A percentile compares a stretch with the other conserved stretches of the same genome.
These are phyloP conservation scores for Inosperma sp. DNA, from an alignment of 768 basidiomycete genomes.

Conservation along the genomic window DNA sequence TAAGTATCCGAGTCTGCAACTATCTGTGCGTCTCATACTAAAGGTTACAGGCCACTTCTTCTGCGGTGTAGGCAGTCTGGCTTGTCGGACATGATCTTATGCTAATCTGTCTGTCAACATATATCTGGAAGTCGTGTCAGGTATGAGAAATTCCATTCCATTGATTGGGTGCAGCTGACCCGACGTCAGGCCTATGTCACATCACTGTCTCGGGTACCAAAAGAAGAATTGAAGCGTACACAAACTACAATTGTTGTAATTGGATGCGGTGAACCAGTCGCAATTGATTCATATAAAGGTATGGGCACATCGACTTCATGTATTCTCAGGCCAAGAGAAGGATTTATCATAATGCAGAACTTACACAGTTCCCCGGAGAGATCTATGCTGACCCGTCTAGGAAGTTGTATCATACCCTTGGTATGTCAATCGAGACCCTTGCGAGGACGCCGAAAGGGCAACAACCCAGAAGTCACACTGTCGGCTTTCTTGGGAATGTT, in stretches of 20 bases:
- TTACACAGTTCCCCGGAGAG: conserved; percentile 38
- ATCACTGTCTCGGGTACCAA: conserved; percentile 39
- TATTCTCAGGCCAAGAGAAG: background rate
- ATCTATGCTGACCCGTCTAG: conserved; percentile 68
- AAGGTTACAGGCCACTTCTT: conserved; percentile 53
- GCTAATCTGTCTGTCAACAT: background rate
- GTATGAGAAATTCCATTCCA: background rate
- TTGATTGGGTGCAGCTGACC: no score
- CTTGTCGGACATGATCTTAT: background rate
- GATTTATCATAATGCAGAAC: conserved; percentile 31
- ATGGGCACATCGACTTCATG: conserved; percentile 3
- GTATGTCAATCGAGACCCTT: conserved; percentile 52
- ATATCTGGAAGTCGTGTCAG: conserved; percentile 45
- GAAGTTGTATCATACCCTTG: conserved; percentile 53
- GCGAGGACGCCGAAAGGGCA: conserved; percentile 41
- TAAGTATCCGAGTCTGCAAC: conserved; percentile 26
- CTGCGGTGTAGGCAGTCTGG: conserved; percentile 46
- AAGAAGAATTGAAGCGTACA: conserved; percentile 38
- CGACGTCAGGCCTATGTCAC: conserved; percentile 44
- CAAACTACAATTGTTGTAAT: conserved; percentile 43
- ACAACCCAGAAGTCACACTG: conserved; percentile 44
- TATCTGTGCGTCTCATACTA: background rate
- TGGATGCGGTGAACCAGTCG: conserved; percentile 56
- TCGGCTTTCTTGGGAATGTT: conserved; percentile 26
- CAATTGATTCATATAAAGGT: conserved; percentile 50